A percentile compares a stretch with the other conserved stretches of the same genome.
Evolutionary conservation across 805 yeast genomes (phyloP).

Genomic region (Zygosaccharomyces kombuchaensis): DNA sequence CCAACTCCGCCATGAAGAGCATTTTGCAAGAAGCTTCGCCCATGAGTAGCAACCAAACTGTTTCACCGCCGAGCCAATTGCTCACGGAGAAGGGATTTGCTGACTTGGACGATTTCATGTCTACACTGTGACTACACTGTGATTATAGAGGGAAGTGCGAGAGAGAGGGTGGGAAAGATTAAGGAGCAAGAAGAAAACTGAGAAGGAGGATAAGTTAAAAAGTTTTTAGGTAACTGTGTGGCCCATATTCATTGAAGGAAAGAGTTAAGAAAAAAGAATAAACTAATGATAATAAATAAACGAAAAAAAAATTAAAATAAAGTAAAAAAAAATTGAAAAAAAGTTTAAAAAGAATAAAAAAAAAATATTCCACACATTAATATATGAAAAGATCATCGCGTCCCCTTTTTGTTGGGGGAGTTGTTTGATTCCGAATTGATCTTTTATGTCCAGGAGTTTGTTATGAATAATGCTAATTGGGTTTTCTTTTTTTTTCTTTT

Average conservation of each 20-base stretch:
- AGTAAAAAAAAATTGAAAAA: not conserved
- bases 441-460: not conserved
- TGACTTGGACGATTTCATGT: constrained; percentile 31
- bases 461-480: not conserved
- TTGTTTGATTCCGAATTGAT: not conserved
- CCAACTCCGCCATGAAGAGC: constrained; percentile 8
- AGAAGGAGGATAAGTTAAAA: not conserved
- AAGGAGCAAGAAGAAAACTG: not conserved
- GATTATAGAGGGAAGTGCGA: constrained; percentile 2
- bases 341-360: not conserved
- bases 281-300: not conserved
- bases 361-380: not conserved
- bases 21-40: constrained; percentile 15
- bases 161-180: too few relatives aligned
- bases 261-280: not conserved
- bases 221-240: not conserved
- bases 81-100: constrained; percentile 27
- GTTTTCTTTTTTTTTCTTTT: not conserved
- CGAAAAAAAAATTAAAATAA: not conserved
- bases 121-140: constrained; percentile 27
- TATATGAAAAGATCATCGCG: not conserved
- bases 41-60: constrained; percentile 15
- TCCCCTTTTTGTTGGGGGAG: not conserved
- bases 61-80: constrained; percentile 24
- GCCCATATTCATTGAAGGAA: not conserved